phyloP scores from a whole-genome alignment of 768 basidiomycete species.

The Baorangia bicolor region DNA sequence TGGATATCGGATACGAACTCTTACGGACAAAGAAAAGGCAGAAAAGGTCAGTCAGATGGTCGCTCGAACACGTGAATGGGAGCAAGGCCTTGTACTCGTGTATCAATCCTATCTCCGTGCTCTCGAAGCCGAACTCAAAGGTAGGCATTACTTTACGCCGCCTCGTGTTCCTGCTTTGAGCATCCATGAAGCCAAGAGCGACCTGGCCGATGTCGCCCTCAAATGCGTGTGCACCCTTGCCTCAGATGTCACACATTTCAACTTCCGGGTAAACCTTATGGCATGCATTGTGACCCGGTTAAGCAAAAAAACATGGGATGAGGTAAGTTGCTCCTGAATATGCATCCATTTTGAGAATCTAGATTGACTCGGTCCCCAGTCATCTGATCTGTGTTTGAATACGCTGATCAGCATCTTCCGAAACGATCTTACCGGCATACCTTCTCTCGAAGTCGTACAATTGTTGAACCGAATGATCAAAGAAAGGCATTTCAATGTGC shows the following conservation, averaged over 20 bases:
- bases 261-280: slow-evolving; percentile 93
- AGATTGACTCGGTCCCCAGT: slow-evolving; percentile 43
- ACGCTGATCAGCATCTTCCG: slow-evolving; percentile 82
- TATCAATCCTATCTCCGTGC: slow-evolving; percentile 89
- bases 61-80: slow-evolving; percentile 86
- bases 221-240: slow-evolving; percentile 87
- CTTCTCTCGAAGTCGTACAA: slow-evolving; percentile 87
- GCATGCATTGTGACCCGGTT: slow-evolving; percentile 78
- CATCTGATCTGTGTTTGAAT: slow-evolving; percentile 81
- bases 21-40: slow-evolving; percentile 87
- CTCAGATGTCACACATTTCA: slow-evolving; percentile 89
- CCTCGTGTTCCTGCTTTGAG: slow-evolving; percentile 20
- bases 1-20: slow-evolving; percentile 88
- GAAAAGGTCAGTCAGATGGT: slow-evolving; percentile 97
- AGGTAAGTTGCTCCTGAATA: slow-evolving; percentile 47
- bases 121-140: slow-evolving; percentile 86
- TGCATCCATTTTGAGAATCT: slow-evolving; percentile 2
- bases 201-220: slow-evolving; percentile 66
- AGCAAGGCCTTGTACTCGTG: slow-evolving; percentile 84
- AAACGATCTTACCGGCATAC: slow-evolving; percentile 72
- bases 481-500: slow-evolving; percentile 85
- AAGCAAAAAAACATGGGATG: slow-evolving; percentile 86
- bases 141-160: slow-evolving; percentile 32
- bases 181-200: slow-evolving; percentile 52
- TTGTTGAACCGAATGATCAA: slow-evolving; percentile 95